Conservation (phyloP, 164 flowering plant genomes). For the Chimonanthus praecox region DNA sequence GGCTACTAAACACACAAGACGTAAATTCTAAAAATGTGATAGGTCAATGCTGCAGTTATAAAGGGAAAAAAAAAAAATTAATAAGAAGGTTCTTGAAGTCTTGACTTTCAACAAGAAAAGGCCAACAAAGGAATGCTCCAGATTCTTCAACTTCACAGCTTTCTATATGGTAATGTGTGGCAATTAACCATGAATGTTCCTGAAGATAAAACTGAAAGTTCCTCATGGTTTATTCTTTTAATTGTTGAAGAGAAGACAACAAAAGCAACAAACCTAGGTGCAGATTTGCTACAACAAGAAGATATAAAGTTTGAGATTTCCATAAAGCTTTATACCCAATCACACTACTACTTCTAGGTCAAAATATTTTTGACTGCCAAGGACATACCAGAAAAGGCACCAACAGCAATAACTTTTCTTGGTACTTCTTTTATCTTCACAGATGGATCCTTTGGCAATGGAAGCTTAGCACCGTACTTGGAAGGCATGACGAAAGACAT, state of each 20-base stretch:
- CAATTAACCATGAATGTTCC: too few species aligned
- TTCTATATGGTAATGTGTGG: too few species aligned
- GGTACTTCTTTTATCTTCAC: conserved; percentile 73
- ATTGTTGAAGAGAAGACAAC: not conserved
- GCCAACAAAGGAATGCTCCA: too few species aligned
- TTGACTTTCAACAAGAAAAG: too few species aligned
- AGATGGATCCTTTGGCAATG: conserved; percentile 68
- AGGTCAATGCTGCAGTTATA: too few species aligned
- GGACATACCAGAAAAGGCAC: conserved; percentile 77
- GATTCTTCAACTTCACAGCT: too few species aligned
- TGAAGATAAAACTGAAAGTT: not conserved
- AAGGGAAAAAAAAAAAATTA: too few species aligned
- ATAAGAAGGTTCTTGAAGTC: too few species aligned
- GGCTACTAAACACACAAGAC: too few species aligned
- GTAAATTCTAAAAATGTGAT: too few species aligned
- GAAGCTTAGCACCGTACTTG: conserved; percentile 73
- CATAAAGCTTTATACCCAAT: not conserved
- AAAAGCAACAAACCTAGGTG: not conserved
- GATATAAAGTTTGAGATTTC: not conserved
- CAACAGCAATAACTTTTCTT: conserved; percentile 57
- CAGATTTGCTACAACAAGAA: not conserved
- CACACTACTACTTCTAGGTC: too few species aligned
- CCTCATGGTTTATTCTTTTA: not conserved
- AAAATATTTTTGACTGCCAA: not conserved
- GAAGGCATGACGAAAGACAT: conserved; percentile 99